Base-by-base conservation (phyloP, 176 grass and related monocot genomes). In the Rhipidocladum racemiflorum region DNA sequence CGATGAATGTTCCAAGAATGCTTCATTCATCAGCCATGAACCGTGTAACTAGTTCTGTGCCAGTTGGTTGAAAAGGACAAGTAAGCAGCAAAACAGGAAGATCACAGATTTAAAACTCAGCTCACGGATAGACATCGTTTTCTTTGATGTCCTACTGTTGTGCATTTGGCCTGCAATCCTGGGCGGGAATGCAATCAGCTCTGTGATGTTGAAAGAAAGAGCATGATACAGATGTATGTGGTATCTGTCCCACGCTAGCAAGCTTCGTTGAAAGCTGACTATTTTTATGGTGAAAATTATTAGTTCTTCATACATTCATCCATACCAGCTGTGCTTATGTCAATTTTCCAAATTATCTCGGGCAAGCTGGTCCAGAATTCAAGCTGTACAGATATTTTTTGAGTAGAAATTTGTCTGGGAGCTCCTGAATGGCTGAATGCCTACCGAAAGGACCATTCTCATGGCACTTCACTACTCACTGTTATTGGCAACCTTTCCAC, bases 1-100 rank as follows among this genome's bases (percentile, higher is more conserved):
- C 54, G 65, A 80, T 68, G n/a, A 80, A 68, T 68, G 63, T 68
- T 42, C 56, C 63, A 56, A 28, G 24, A 53, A 32, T 65, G 45
- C 64, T 80, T 36, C 13, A 68, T 68, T 53, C 7, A 30, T 67
- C 21, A 39, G 12, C 48, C 62, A 68, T 10, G 30, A 9, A 38
- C 45, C 61, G 53, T 29, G 28, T 68, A 54, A 68, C 18, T 68
- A 11, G 46, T 67, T 68, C 21, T n/a, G n/a, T 24, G 44, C 32
- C 36, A 54, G 62, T 55, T 25, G 48, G 55, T 40, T 80, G 32
- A 68, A 68, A 55, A 54, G 18, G 21, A 48, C 32, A 53, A 20
- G 50, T 68, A 55, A 46, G 75, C 11, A 46, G 16, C 16, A n/a
- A 21, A 21, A 42, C 43, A 48, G 45, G 68, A 14, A 8, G 29